Base-by-base conservation (phyloP, 805 yeast genomes). In the Pichia scutulata region DNA sequence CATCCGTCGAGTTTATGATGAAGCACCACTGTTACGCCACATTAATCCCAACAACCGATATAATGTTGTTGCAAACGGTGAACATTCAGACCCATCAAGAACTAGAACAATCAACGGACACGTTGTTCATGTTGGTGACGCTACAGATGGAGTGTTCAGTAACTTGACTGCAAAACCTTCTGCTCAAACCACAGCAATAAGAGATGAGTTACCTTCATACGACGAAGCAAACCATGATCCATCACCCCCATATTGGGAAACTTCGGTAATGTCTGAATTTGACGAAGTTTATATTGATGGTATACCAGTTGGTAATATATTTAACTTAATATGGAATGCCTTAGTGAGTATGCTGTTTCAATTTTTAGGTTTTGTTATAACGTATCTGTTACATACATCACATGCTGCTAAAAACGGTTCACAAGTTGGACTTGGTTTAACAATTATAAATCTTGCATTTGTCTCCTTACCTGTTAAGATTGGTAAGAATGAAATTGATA, bases 381-480 rank as follows among this genome's bases (percentile, higher is more conserved):
- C 98, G 8, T 93, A 90, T 63, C 70, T 92, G 43, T 72, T 93
- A 49, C 98, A 93, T 67, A 92, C 98, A 0, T 87, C 97, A 2
- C 99, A 93, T 64, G 97, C 98, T 6, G 96, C 97, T 4, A 89
- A 88, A 63, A 90, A 90, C 61, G 99, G 99, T 3, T 84, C 97
- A 1, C 74, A 96, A 54, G 86, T 92, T 19, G 99, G 99, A 0
- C 70, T 93, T 51, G 98, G 98, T 2, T 63, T 86, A 53, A 89
- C 96, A 0, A 77, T 93, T 55, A 72, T 92, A 47, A 79, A 83
- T 49, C 81, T 82, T 56, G 96, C 86, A 3, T 77, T 75, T 55
- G 70, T 74, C 30, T 72, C 80, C 69, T 67, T 78, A 37, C 84
- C 86, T 2, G 65, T 67, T 60, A 57, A 22, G 46, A 63, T 13